phyloP scores from a whole-genome alignment of 2,329 filamentous ascomycete species.

The Colletotrichum sp. region DNA sequence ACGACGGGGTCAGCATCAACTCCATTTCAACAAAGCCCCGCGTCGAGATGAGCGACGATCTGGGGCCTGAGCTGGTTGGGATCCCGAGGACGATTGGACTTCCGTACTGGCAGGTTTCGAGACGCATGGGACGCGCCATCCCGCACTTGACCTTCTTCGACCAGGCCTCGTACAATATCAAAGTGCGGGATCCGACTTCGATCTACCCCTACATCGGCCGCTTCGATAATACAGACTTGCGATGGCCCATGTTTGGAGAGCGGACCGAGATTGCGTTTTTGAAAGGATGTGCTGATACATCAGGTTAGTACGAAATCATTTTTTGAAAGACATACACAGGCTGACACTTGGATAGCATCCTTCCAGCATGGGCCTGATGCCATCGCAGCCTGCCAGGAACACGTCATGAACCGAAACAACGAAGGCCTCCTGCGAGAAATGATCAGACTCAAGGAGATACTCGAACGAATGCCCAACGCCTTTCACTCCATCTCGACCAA shows the following conservation, averaged over 20 bases:
- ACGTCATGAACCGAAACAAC: slow-evolving; percentile 57
- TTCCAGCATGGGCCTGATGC: slow-evolving; percentile 56
- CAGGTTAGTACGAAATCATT: slow-evolving; percentile 28
- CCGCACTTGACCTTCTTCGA: slow-evolving; percentile 59
- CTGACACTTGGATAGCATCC: slow-evolving; percentile 35
- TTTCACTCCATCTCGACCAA: slow-evolving; percentile 60
- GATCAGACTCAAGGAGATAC: slow-evolving; percentile 56
- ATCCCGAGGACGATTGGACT: slow-evolving; percentile 54
- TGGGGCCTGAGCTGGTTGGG: slow-evolving; percentile 53
- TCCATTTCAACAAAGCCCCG: slow-evolving; percentile 36
- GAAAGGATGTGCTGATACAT: slow-evolving; percentile 53
- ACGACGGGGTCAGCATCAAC: slow-evolving; percentile 48
- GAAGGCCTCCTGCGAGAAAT: slow-evolving; percentile 55
- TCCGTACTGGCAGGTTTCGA: slow-evolving; percentile 54
- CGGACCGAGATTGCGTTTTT: slow-evolving; percentile 56
- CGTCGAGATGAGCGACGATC: slow-evolving; percentile 52
- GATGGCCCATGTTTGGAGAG: slow-evolving; percentile 60
- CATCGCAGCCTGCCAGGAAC: slow-evolving; percentile 57
- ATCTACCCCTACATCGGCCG: slow-evolving; percentile 54
- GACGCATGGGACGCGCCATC: slow-evolving; percentile 55
- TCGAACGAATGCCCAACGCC: slow-evolving; percentile 57
- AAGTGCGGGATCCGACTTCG: slow-evolving; percentile 51
- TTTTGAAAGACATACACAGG: background rate
- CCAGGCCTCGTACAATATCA: slow-evolving; percentile 58
- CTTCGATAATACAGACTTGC: slow-evolving; percentile 57